Percentiles rank a stretch among this genome's conserved stretches.
Evolutionary conservation across 2,329 filamentous ascomycete genomes (phyloP).

Genomic region (Basipetospora chlamydospora): DNA sequence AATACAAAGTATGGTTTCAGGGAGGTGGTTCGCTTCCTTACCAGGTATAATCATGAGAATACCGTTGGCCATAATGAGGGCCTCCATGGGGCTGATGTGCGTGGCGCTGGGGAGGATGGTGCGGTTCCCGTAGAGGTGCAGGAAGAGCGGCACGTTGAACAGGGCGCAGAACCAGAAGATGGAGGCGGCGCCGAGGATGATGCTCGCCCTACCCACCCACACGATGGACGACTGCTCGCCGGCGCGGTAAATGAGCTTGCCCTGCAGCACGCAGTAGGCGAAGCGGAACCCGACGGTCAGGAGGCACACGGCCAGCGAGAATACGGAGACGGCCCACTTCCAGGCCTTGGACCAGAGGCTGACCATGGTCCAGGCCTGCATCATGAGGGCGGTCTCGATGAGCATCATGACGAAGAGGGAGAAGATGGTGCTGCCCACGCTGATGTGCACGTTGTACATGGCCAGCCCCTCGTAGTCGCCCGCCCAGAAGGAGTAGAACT

Average conservation of each 20-base stretch:
- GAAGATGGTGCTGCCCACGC: slow-evolving; percentile 24
- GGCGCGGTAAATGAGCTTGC: slow-evolving; percentile 8
- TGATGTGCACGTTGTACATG: slow-evolving; percentile 18
- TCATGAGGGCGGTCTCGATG: slow-evolving; percentile 30
- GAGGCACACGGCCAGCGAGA: slow-evolving; percentile 15
- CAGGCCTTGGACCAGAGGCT: slow-evolving; percentile 27
- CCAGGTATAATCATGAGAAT: slow-evolving; percentile 41
- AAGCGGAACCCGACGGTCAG: slow-evolving; percentile 15
- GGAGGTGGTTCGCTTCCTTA: slow-evolving; percentile 17
- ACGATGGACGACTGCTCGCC: background rate
- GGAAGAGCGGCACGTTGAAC: slow-evolving; percentile 36
- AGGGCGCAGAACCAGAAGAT: slow-evolving; percentile 40
- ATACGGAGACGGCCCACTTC: slow-evolving; percentile 14
- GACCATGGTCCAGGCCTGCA: slow-evolving; percentile 39
- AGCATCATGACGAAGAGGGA: slow-evolving; percentile 28
- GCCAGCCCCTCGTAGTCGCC: slow-evolving; percentile 38
- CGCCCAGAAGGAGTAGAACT: slow-evolving; percentile 46
- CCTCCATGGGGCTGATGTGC: slow-evolving; percentile 35
- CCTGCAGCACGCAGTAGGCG: slow-evolving; percentile 12
- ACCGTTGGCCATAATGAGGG: slow-evolving; percentile 40
- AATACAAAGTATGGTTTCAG: background rate
- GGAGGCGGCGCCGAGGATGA: slow-evolving; percentile 24
- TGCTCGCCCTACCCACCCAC: slow-evolving; percentile 24
- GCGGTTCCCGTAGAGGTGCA: slow-evolving; percentile 31
- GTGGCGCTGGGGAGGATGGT: slow-evolving; percentile 28